Conservation (phyloP, 73 alveolate species). For the Paramecium sonneborni region DNA sequence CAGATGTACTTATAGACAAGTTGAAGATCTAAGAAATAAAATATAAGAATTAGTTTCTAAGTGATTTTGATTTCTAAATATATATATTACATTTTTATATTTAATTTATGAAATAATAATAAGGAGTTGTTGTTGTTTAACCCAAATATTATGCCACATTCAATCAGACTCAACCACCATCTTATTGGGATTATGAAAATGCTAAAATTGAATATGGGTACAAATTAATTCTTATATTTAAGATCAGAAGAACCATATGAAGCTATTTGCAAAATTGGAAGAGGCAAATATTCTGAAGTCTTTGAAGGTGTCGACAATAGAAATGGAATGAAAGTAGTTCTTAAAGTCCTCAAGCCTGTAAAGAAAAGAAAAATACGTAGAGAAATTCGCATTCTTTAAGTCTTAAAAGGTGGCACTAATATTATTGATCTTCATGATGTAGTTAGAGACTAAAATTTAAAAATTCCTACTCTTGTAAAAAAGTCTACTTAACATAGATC, state of each 20-base stretch:
- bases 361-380: conserved; percentile 94
- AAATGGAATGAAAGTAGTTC: conserved; percentile 83
- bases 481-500: conserved; percentile 10
- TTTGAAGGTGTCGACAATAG: conserved; percentile 92
- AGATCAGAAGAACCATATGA: conserved; percentile 92
- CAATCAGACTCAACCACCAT: conserved; percentile 70
- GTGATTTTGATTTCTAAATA: conserved; percentile 14
- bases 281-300: conserved; percentile 98
- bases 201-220: conserved; percentile 81
- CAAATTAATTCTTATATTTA: background rate
- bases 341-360: conserved; percentile 96
- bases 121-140: conserved; percentile 17
- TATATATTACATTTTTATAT: background rate
- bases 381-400: conserved; percentile 86
- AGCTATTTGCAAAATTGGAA: conserved; percentile 91
- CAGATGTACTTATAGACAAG: background rate
- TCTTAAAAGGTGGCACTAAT: conserved; percentile 82
- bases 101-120: background rate
- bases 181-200: conserved; percentile 82
- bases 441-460: conserved; percentile 85
- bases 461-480: conserved; percentile 78
- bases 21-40: conserved; percentile 13
- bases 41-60: conserved; percentile 22
- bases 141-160: conserved; percentile 75
- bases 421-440: conserved; percentile 80